These are phyloP conservation scores for Suhomyces terraborum DNA, from an alignment of 1,139 yeast species.

Conservation along the genomic window DNA sequence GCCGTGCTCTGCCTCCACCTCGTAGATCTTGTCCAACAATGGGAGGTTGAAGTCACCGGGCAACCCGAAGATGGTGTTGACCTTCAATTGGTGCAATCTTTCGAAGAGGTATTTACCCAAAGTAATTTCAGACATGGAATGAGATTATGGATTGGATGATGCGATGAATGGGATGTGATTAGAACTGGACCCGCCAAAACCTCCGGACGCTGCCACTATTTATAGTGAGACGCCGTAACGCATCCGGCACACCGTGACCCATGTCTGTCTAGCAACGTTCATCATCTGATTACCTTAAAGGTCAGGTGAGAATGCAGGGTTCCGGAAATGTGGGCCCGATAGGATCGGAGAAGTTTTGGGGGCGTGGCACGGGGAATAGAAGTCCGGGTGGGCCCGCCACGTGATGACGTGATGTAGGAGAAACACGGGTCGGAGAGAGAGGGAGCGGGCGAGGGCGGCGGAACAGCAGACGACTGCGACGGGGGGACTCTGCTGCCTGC, in stretches of 20 bases:
- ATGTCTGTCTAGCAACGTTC: slow-evolving; percentile 1
- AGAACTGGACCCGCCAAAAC: too few species aligned
- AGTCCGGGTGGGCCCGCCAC: slow-evolving; percentile 3
- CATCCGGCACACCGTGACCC: slow-evolving; percentile 7
- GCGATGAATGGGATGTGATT: slow-evolving; percentile 1
- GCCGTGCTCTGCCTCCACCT: slow-evolving; percentile 24
- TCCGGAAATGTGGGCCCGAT: slow-evolving; percentile 6
- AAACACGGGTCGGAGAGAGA: too few species aligned
- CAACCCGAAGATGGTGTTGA: slow-evolving; percentile 44
- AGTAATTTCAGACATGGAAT: slow-evolving; percentile 37
- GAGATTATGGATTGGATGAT: neutral
- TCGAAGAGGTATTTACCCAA: slow-evolving; percentile 48
- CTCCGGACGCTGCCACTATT: slow-evolving; percentile 3
- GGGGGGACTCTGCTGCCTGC: too few species aligned
- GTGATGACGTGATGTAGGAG: too few species aligned
- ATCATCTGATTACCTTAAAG: slow-evolving; percentile 9
- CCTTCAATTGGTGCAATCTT: slow-evolving; percentile 44
- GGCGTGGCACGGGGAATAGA: slow-evolving; percentile 4
- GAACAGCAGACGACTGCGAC: too few species aligned
- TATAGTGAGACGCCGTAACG: slow-evolving; percentile 1
- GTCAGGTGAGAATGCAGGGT: slow-evolving; percentile 6
- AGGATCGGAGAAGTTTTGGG: slow-evolving; percentile 5
- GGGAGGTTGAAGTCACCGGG: slow-evolving; percentile 47
- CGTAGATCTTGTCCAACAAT: slow-evolving; percentile 41
- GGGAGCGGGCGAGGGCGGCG: too few species aligned